These are phyloP conservation scores for Leersia perrieri DNA, from an alignment of 176 grass and related monocot genomes.

Conservation along the genomic window DNA sequence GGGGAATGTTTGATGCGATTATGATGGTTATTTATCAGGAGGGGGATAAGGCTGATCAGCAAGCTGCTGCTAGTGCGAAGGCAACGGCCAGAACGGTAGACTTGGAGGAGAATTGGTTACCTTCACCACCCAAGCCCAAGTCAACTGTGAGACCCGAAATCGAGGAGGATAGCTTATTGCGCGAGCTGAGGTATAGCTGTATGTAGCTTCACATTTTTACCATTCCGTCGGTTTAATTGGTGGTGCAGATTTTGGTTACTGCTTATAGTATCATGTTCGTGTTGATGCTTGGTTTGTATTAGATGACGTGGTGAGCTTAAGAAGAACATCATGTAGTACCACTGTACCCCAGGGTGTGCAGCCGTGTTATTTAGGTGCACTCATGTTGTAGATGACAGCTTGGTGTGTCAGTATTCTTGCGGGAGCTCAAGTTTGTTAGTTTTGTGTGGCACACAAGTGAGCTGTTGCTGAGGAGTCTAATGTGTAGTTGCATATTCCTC, in stretches of 20 bases:
- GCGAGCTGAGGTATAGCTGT: conserved; percentile 53
- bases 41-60: conserved; percentile 18
- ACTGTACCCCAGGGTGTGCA: background rate
- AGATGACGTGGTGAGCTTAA: background rate
- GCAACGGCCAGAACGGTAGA: conserved; percentile 22
- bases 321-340: background rate
- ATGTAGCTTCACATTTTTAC: background rate
- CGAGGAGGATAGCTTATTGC: conserved; percentile 39
- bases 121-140: conserved; percentile 57
- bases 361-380: background rate
- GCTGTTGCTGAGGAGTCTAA: background rate
- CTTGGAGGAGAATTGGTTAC: conserved; percentile 82
- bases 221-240: background rate
- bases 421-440: background rate
- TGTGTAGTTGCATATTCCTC: background rate
- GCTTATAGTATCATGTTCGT: background rate
- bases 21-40: conserved; percentile 11
- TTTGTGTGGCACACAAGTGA: background rate
- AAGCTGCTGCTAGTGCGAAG: background rate
- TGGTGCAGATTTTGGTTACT: background rate
- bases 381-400: background rate
- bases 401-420: background rate
- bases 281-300: background rate
- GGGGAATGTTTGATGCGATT: background rate
- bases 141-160: background rate